A percentile compares a stretch with the other conserved stretches of the same genome.
Evolutionary conservation across 345 rosid species (phyloP).

Genomic region (Gossypium sturtianum): DNA sequence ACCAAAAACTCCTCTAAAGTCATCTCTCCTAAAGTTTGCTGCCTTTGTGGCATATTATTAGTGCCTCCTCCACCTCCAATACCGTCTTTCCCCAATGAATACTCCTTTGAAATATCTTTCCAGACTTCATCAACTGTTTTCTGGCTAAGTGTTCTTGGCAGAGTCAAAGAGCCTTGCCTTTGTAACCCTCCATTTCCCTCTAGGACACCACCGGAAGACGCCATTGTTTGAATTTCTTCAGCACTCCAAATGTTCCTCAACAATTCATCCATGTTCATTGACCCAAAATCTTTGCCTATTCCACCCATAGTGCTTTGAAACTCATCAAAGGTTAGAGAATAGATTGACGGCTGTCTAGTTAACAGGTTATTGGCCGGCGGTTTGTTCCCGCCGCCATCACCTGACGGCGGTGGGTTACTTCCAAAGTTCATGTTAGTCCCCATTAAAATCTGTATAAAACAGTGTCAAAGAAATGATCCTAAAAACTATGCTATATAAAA

Average conservation of each 20-base stretch:
- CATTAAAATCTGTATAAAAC: slow-evolving; percentile 42
- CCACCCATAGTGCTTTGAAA: slow-evolving; percentile 73
- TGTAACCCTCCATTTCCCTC: slow-evolving; percentile 47
- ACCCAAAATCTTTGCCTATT: slow-evolving; percentile 76
- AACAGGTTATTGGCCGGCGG: slow-evolving; percentile 35
- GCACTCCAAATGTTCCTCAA: slow-evolving; percentile 76
- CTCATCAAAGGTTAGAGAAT: slow-evolving; percentile 84
- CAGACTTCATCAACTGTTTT: slow-evolving; percentile 93
- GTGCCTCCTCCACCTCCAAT: slow-evolving; percentile 12
- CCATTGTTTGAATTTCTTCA: slow-evolving; percentile 57
- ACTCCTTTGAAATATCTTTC: slow-evolving; percentile 66
- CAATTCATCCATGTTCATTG: slow-evolving; percentile 97
- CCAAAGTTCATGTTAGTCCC: slow-evolving; percentile 54
- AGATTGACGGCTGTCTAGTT: slow-evolving; percentile 68
- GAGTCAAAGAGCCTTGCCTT: slow-evolving; percentile 82
- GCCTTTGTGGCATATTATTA: slow-evolving; percentile 57
- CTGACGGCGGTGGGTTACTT: slow-evolving; percentile 27
- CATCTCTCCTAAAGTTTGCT: slow-evolving; percentile 85
- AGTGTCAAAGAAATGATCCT: neutral
- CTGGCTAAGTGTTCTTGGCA: slow-evolving; percentile 83
- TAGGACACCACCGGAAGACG: slow-evolving; percentile 23
- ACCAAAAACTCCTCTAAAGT: slow-evolving; percentile 89
- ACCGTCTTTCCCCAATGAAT: slow-evolving; percentile 29
- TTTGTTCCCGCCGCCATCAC: slow-evolving; percentile 31
- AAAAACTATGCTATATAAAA: neutral